A percentile compares a stretch with the other conserved stretches of the same genome.
phyloP scores from a whole-genome alignment of 2,329 filamentous ascomycete genomes.

The Hypoxylon sp. region DNA sequence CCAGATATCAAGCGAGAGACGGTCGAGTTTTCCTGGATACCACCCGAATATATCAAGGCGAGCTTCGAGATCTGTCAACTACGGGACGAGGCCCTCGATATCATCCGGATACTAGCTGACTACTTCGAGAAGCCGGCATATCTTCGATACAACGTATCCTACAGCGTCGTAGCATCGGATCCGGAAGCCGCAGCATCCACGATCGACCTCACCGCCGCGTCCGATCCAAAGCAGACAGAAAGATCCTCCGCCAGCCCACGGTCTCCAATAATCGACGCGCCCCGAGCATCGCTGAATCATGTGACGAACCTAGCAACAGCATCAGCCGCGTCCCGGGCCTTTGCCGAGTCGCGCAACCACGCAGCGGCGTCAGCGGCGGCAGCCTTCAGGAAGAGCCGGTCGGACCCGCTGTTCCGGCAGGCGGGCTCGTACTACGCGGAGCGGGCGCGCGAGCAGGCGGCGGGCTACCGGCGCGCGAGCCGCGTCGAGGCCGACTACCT shows the following conservation, averaged over 20 bases:
- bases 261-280: constrained; percentile 2
- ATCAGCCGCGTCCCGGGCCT: constrained; percentile 15
- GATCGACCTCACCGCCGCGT: constrained; percentile 2
- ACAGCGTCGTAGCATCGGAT: constrained; percentile 39
- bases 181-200: constrained; percentile 13
- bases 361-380: constrained; percentile 51
- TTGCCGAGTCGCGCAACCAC: constrained; percentile 37
- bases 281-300: not conserved
- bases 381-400: constrained; percentile 61
- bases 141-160: constrained; percentile 43
- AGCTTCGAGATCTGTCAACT: constrained; percentile 52
- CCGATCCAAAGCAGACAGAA: constrained; percentile 6
- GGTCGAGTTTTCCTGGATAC: constrained; percentile 53
- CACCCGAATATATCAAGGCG: constrained; percentile 52
- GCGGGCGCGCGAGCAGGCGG: constrained; percentile 70
- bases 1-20: constrained; percentile 47
- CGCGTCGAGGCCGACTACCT: constrained; percentile 74
- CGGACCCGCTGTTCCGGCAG: constrained; percentile 76
- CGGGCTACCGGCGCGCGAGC: constrained; percentile 63
- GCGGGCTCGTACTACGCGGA: constrained; percentile 80
- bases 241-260: constrained; percentile 9
- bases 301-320: constrained; percentile 29
- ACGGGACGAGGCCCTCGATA: constrained; percentile 45
- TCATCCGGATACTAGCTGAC: constrained; percentile 52
- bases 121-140: constrained; percentile 53